Conservation (phyloP, 2,329 filamentous ascomycete genomes). For the Epichloe uncinata region DNA sequence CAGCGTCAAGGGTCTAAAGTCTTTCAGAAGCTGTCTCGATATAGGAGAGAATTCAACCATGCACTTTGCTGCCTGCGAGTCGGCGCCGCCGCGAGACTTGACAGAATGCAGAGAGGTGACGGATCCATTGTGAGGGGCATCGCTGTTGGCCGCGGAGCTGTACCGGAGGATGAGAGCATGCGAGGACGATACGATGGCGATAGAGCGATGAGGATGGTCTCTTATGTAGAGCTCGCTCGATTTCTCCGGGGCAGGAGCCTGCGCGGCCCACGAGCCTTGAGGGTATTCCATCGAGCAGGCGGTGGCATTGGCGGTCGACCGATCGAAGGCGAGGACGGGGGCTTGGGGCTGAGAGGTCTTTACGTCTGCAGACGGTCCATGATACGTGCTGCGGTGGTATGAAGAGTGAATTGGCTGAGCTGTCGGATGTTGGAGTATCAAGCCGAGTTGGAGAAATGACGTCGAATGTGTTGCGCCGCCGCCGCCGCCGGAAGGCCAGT, state of each 20-base stretch:
- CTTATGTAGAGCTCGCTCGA: slow-evolving; percentile 71
- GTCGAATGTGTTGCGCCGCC: neutral
- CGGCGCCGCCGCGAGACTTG: slow-evolving; percentile 28
- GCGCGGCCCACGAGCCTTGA: slow-evolving; percentile 30
- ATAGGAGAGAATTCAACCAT: slow-evolving; percentile 75
- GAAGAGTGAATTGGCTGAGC: neutral
- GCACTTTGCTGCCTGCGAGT: slow-evolving; percentile 46
- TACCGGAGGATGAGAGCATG: slow-evolving; percentile 79
- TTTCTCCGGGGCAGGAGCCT: slow-evolving; percentile 39
- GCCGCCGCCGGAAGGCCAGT: neutral
- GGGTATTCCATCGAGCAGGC: slow-evolving; percentile 32
- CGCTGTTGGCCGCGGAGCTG: slow-evolving; percentile 47
- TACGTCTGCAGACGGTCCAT: slow-evolving; percentile 11
- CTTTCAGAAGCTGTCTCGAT: slow-evolving; percentile 51
- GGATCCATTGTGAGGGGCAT: slow-evolving; percentile 44
- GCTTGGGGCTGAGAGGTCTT: neutral
- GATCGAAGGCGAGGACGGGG: slow-evolving; percentile 5
- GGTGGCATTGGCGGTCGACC: slow-evolving; percentile 5
- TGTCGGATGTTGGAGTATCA: neutral
- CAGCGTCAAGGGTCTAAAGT: slow-evolving; percentile 63
- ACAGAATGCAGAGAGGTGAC: slow-evolving; percentile 37
- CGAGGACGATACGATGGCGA: slow-evolving; percentile 68
- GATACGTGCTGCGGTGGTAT: neutral
- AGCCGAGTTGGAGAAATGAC: slow-evolving; percentile 1
- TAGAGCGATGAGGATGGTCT: slow-evolving; percentile 75